Conservation (phyloP, 2,329 filamentous ascomycete genomes). For the Sphaceloma murrayae region DNA sequence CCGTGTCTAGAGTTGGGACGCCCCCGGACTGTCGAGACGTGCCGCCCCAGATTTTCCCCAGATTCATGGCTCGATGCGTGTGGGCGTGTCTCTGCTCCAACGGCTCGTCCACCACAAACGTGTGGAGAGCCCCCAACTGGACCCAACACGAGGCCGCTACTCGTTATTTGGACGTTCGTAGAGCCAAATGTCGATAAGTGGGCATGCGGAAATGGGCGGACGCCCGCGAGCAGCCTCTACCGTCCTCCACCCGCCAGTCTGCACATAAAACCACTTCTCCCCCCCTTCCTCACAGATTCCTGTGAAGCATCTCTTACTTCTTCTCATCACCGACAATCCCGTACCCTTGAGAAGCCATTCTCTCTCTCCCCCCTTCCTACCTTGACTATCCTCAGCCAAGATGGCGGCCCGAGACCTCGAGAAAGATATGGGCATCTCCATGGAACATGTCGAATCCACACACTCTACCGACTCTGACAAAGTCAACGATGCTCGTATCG, state of each 20-base stretch:
- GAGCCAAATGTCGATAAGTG: not conserved
- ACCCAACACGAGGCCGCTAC: not conserved
- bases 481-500: slow-evolving; percentile 25
- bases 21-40: slow-evolving; percentile 3
- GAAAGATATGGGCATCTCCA: slow-evolving; percentile 5
- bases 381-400: slow-evolving; percentile 3
- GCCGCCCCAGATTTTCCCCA: slow-evolving; percentile 9
- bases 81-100: too few species aligned
- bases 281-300: too few species aligned
- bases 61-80: too few species aligned
- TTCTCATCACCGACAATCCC: slow-evolving; percentile 1
- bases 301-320: too few species aligned
- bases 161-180: slow-evolving; percentile 3
- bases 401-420: slow-evolving; percentile 5
- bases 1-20: slow-evolving; percentile 5
- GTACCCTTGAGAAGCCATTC: too few species aligned
- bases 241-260: too few species aligned
- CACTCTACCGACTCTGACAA: slow-evolving; percentile 7
- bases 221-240: too few species aligned
- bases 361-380: not conserved
- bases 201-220: too few species aligned
- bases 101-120: too few species aligned
- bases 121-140: not conserved
- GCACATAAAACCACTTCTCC: not conserved
- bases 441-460: slow-evolving; percentile 14